phyloP scores from a whole-genome alignment of 805 yeast species.

The Lipomyces starkeyi region DNA sequence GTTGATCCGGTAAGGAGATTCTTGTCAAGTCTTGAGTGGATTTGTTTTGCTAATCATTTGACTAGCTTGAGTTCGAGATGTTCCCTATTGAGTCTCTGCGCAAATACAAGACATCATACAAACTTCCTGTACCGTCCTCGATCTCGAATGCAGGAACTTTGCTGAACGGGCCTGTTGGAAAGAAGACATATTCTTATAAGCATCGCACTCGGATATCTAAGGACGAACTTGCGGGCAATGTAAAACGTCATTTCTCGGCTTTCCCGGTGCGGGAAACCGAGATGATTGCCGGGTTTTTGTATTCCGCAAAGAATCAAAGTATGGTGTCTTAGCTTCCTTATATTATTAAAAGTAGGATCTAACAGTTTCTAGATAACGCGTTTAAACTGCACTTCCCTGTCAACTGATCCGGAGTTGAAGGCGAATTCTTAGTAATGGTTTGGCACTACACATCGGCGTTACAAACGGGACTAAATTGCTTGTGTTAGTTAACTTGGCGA shows the following conservation, averaged over 20 bases:
- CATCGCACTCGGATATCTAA: slow-evolving; percentile 57
- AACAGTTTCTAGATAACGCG: slow-evolving; percentile 16
- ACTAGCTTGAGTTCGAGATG: slow-evolving; percentile 65
- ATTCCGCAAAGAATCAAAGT: slow-evolving; percentile 77
- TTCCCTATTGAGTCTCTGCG: slow-evolving; percentile 70
- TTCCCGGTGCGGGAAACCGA: slow-evolving; percentile 78
- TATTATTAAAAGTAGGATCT: not conserved
- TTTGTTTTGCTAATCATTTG: not conserved
- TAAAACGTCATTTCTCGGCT: slow-evolving; percentile 69
- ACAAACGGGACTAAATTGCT: not conserved
- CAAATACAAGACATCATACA: slow-evolving; percentile 67
- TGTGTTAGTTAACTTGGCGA: not conserved
- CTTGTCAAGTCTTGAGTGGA: not conserved
- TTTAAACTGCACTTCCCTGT: slow-evolving; percentile 16
- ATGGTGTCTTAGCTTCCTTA: slow-evolving; percentile 34
- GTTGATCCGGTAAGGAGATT: slow-evolving; percentile 23
- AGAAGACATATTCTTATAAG: slow-evolving; percentile 59
- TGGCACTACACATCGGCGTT: not conserved
- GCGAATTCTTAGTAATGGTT: not conserved
- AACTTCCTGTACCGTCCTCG: slow-evolving; percentile 63
- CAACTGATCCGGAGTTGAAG: not conserved
- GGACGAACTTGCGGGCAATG: slow-evolving; percentile 62
- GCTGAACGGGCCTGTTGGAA: slow-evolving; percentile 73
- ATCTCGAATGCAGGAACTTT: slow-evolving; percentile 72
- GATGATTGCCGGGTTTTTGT: slow-evolving; percentile 84